phyloP scores from a whole-genome alignment of 106 monocot species.

The Dioscorea alata region DNA sequence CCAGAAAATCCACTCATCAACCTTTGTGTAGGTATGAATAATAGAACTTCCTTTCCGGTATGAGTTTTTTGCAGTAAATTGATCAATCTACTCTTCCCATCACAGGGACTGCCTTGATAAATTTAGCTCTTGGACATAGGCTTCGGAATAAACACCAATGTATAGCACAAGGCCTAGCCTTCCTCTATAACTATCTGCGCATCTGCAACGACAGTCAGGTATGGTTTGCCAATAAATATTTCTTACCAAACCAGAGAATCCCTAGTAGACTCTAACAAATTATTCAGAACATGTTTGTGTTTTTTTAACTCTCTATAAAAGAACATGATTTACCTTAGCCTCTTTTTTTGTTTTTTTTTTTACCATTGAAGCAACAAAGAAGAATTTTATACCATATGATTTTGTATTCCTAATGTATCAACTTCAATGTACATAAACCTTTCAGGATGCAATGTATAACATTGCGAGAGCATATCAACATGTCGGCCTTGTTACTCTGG shows the following conservation, averaged over 20 bases:
- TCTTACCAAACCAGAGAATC: neutral
- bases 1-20: constrained; percentile 83
- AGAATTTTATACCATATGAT: too few species aligned
- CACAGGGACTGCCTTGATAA: constrained; percentile 84
- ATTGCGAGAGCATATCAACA: constrained; percentile 86
- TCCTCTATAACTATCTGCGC: constrained; percentile 65
- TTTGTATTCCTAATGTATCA: too few species aligned
- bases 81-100: constrained; percentile 8
- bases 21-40: constrained; percentile 75
- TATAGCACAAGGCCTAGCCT: constrained; percentile 76
- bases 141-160: constrained; percentile 79
- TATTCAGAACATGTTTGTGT: neutral
- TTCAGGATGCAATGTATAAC: constrained; percentile 87
- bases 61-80: neutral
- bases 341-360: neutral
- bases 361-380: neutral
- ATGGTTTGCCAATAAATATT: neutral
- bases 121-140: constrained; percentile 85
- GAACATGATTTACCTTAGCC: neutral
- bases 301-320: neutral
- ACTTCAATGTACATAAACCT: too few species aligned
- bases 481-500: constrained; percentile 82
- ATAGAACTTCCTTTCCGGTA: neutral
- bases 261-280: neutral
- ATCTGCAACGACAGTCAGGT: constrained; percentile 89